Base-by-base conservation (phyloP, 2,329 filamentous ascomycete species). In the Penicillium sp. region DNA sequence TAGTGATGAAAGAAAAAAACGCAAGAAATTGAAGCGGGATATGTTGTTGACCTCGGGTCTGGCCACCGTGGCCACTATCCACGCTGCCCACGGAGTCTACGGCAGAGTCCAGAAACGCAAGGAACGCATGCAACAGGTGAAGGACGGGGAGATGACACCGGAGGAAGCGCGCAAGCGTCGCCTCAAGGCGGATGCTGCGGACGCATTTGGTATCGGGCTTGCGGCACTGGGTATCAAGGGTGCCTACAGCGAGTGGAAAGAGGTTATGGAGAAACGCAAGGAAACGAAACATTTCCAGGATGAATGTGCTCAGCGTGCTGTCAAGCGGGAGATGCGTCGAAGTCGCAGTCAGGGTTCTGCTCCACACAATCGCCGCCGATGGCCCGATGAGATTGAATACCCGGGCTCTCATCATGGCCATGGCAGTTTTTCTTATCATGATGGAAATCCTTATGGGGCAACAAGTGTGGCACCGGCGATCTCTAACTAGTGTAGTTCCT, bases 191-290 rank as follows among this genome's bases (percentile, higher is more conserved):
- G 84, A 85, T 76, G 74, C 89, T 45, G 83, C 87, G 71, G 87
- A 90, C 74, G 84, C 82, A 33, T 85, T 87, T n/a, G 86, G 85
- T 65, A 80, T 90, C 35, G 87, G 87, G 63, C 85, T 90, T 66
- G 87, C 87, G 33, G 87, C 86, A 26, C 79, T 89, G 57, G 87
- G 88, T 74, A 86, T 90, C 78, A 89, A 89, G 74, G 83, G 84
- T 54, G 87, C 87, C 14, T 82, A 86, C 69, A 82, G 80, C 5
- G 87, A 89, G 73, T 89, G 88, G 85, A 87, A 89, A 75, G 85
- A 89, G 71, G 86, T 87, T 76, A 84, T 85, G 61, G 83, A 88
- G 74, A 82, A 87, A 73, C 81, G 84, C 61, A 82, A 84, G 66
- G 81, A 83, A 70, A 81, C 81, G 57, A 78, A 81, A 55, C 82